phyloP scores from a whole-genome alignment of 2,329 filamentous ascomycete species.

The Fusarium sp. region DNA sequence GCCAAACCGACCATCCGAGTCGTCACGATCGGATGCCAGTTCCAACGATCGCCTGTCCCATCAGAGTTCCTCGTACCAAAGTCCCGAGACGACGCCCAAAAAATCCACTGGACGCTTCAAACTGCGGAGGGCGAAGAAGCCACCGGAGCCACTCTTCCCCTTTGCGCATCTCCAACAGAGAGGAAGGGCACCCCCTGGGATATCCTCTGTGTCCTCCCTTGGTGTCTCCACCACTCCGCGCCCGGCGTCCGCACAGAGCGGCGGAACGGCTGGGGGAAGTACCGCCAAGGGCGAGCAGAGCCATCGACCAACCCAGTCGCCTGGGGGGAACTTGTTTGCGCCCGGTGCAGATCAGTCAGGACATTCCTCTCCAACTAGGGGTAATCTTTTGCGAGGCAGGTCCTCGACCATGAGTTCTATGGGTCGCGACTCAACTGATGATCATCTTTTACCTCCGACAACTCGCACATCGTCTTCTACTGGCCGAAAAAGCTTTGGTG shows the following conservation, averaged over 20 bases:
- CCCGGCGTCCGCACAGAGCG: slow-evolving; percentile 51
- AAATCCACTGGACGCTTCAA: slow-evolving; percentile 78
- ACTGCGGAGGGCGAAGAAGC: slow-evolving; percentile 80
- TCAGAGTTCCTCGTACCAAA: slow-evolving; percentile 65
- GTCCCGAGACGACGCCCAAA: slow-evolving; percentile 71
- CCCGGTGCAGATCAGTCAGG: slow-evolving; percentile 60
- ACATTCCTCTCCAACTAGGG: slow-evolving; percentile 76
- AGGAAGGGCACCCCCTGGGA: slow-evolving; percentile 56
- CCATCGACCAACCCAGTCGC: slow-evolving; percentile 49
- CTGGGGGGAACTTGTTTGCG: slow-evolving; percentile 61
- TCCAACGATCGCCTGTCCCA: slow-evolving; percentile 73
- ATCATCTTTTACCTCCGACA: slow-evolving; percentile 74
- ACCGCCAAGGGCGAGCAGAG: slow-evolving; percentile 31
- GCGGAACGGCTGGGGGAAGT: slow-evolving; percentile 36
- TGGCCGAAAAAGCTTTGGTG: slow-evolving; percentile 93
- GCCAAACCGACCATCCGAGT: slow-evolving; percentile 70
- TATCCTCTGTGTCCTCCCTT: slow-evolving; percentile 59
- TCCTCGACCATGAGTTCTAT: slow-evolving; percentile 93
- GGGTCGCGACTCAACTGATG: slow-evolving; percentile 77
- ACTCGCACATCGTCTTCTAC: slow-evolving; percentile 86
- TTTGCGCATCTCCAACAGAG: slow-evolving; percentile 84
- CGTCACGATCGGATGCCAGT: slow-evolving; percentile 89
- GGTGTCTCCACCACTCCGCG: slow-evolving; percentile 48
- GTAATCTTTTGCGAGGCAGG: slow-evolving; percentile 74
- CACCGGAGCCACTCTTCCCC: slow-evolving; percentile 83